Base-by-base conservation (phyloP, 2,329 filamentous ascomycete species). In the Fusarium subglutinans region DNA sequence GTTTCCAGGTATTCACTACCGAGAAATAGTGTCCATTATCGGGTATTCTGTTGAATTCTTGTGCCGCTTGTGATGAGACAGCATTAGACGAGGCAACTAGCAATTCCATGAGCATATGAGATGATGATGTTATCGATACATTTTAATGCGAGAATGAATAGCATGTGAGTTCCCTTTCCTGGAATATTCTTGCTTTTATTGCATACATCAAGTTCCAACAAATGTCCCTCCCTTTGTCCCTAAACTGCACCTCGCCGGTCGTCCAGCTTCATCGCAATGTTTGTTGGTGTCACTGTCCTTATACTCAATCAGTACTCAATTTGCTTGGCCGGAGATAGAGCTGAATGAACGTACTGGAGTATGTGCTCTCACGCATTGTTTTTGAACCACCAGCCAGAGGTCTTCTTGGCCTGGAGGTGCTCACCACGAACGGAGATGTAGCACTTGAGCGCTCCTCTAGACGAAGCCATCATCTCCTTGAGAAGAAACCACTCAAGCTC, bases 391-490 rank as follows among this genome's bases (percentile, higher is more conserved):
- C 76, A 73, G 15, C 66, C 70, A 41, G 63, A 60, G 12, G 38
- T 43, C 51, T 68, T 76, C 47, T 66, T 73, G 20, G 33, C 33
- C 8, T 50, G 35, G 9, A 56, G 38, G 11, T 37, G 38, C 41
- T 78, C 75, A 6, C 77, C 73, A 15, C 71, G 70, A 30, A 79
- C 77, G n/a, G 70, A 71, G 24, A 79, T 53, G 53, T 74, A 79
- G 38, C 75, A 79, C 59, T 76, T 79, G 63, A 79, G 66, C 3
- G 75, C 70, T 6, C 77, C 77, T 35, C 59, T 59, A 11, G 76
- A 78, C 1, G 75, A 63, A 35, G 70, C 59, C 73, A 79, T 77
- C 70, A 79, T 78, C 68, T 79, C 77, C 63, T 77, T 78, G 53
- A 79, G 69, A 17, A 79, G 61, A 37, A 72, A 72, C 77, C 77